Evolutionary conservation across 495 filamentous ascomycete species (phyloP), one percentile per base, ranked within the genome.

Genomic region (Trichoderma asperelloides): DNA sequence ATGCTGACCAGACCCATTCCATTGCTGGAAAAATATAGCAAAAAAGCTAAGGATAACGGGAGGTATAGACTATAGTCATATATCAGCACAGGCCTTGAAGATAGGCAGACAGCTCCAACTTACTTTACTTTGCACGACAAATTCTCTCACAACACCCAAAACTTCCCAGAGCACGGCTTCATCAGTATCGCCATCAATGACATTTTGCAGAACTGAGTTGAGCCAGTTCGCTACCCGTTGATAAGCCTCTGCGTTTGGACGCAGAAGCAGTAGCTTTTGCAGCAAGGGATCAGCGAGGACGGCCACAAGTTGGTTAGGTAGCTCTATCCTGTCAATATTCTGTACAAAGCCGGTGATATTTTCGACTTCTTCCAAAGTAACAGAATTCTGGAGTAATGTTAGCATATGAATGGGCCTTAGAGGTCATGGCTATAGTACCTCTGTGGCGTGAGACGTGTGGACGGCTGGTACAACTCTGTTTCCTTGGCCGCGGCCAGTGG

Each of bases 291-390:
- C 90, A 4, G 83, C 85, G 21, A 97, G 76, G 12, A 86, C 85
- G 8, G 93, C 91, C 28, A 91, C 87, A 2, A 95, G 80, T 74
- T 96, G 92, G 66, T 88, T 91, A 6, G 91, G 92, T 43, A 91
- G 76, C 71, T 94, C 90, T 41, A 97, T 87, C 69, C 83, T 87
- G 68, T 96, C 92, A 9, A 96, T 74, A 60, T 86, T 92, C 23
- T 85, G 82, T 18, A 93, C 86, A 70, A 97, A 89, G 68, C 88
- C 82, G 23, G 88, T 80, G 25, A 89, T 84, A 68, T 81, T 85
- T 66, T 91, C 88, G 49, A 96, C 83, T 69, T 95, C 92, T 71
- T 96, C 93, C 8, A 96, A 75, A 0, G 92, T 90, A 40, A 89
- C 77, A 0, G 87, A 86, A 30, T 78, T 74, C 85, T 89, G 70